Percentiles rank a stretch among this genome's conserved stretches.
Evolutionary conservation across 805 yeast genomes (phyloP).

Genomic region (Cyberlindnera saturnus): DNA sequence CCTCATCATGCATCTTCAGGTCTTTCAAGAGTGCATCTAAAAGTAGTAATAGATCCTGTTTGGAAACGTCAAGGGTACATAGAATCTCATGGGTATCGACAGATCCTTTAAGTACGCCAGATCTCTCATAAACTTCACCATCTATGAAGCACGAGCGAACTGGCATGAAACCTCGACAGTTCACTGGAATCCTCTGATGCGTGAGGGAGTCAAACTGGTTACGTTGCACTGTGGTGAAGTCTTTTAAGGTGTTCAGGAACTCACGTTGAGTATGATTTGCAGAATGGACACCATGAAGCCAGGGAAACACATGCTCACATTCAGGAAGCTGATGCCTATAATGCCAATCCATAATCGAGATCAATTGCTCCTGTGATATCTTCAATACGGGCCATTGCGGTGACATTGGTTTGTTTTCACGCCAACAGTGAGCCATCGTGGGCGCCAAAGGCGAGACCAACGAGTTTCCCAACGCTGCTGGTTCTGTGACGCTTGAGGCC

Average conservation of each 20-base stretch:
- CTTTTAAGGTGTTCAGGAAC: slow-evolving; percentile 16
- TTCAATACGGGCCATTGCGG: slow-evolving; percentile 16
- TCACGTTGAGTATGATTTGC: slow-evolving; percentile 23
- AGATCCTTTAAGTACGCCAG: slow-evolving; percentile 49
- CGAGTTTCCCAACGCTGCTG: slow-evolving; percentile 2
- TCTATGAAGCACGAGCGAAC: slow-evolving; percentile 23
- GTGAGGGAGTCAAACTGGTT: slow-evolving; percentile 19
- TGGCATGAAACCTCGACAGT: slow-evolving; percentile 18
- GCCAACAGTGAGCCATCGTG: slow-evolving; percentile 16
- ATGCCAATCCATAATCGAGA: slow-evolving; percentile 16
- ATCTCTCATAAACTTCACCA: slow-evolving; percentile 9
- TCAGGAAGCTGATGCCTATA: slow-evolving; percentile 44
- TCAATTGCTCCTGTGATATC: slow-evolving; percentile 16
- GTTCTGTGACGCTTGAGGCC: slow-evolving; percentile 4
- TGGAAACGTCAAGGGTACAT: slow-evolving; percentile 39
- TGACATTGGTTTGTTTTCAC: slow-evolving; percentile 3
- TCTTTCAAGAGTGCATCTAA: slow-evolving; percentile 18
- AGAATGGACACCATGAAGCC: slow-evolving; percentile 66
- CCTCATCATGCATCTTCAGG: slow-evolving; percentile 15
- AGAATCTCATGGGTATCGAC: slow-evolving; percentile 50
- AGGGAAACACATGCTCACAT: slow-evolving; percentile 72
- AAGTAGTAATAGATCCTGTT: slow-evolving; percentile 25
- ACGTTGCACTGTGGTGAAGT: slow-evolving; percentile 17
- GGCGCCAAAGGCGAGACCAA: slow-evolving; percentile 15
- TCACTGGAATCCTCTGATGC: slow-evolving; percentile 16